Percentiles rank a stretch among this genome's conserved stretches.
These are phyloP conservation scores for Wickerhamomyces subpelliculosus DNA, from an alignment of 805 yeast species.

Conservation along the genomic window DNA sequence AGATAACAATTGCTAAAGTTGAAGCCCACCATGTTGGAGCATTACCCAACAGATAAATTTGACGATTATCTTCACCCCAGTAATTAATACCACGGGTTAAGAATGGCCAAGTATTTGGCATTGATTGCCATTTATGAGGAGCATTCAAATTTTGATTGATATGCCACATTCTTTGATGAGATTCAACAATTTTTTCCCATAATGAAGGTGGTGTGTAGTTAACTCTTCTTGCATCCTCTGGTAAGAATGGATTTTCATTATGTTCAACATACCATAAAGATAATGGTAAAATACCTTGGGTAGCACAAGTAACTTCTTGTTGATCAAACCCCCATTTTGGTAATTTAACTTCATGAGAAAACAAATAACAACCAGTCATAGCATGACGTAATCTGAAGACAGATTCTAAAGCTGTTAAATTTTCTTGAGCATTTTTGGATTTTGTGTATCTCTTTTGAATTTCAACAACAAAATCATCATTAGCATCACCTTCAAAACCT, in stretches of 20 bases:
- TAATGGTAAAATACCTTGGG: conserved; percentile 54
- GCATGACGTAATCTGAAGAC: conserved; percentile 73
- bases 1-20: conserved; percentile 44
- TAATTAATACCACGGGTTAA: conserved; percentile 74
- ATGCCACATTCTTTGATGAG: conserved; percentile 72
- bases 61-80: conserved; percentile 58
- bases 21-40: conserved; percentile 77
- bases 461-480: conserved; percentile 76
- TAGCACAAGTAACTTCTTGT: conserved; percentile 78
- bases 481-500: conserved; percentile 76
- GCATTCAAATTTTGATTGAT: conserved; percentile 63
- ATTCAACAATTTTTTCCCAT: conserved; percentile 54
- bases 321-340: conserved; percentile 84
- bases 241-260: conserved; percentile 45
- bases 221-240: conserved; percentile 37
- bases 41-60: conserved; percentile 70
- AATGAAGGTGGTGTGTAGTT: conserved; percentile 49
- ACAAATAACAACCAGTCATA: conserved; percentile 69
- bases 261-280: conserved; percentile 71
- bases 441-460: conserved; percentile 50
- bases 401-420: conserved; percentile 60
- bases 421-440: conserved; percentile 44
- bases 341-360: conserved; percentile 66
- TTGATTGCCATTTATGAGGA: conserved; percentile 65
- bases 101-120: conserved; percentile 71